Evolutionary conservation across 306 rosid species (phyloP), one percentile per base, ranked within the genome.

Genomic region (Canavalia ensiformis): DNA sequence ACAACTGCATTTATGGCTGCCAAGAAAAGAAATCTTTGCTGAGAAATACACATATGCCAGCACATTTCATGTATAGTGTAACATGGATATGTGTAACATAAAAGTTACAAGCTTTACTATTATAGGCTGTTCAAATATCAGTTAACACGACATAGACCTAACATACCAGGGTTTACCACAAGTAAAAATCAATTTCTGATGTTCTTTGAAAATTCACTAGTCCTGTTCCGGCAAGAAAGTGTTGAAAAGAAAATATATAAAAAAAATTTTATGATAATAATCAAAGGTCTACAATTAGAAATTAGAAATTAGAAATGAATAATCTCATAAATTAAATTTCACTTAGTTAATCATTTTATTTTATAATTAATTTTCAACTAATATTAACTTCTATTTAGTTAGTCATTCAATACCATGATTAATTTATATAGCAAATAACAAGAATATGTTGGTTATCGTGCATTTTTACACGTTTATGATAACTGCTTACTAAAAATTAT

Each of bases 1-100:
- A 72, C 57, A 76, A 56, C 57, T 73, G 71, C 54, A 83, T 65
- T 77, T 72, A 77, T 47, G 63, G 80, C 83, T 77, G 87, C 83
- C 83, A 83, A 45, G 49, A 46, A 65, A 39, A 76, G 64, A 79
- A 45, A 71, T 6, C 56, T 54, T 72, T 54, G 33, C 35, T 79
- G 10, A 78, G 65, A 51, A 63, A 62, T 41, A 30, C 52, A 52
- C 25, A 18, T 68, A 44, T 41, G 25, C 57, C 50, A 13, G 18
- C 41, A 29, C 12, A 65, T 50, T 37, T 13, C 55, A 72, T 35
- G 64, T 59, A 82, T 47, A 74, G 2, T 44, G 41, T 71, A 59
- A 69, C 45, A 37, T n/a, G 46, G 59, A 8, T 55, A 52, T 70
- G 8, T 25, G 49, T 30, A n/a, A 56, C 29, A 57, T 34, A 70